Base-by-base conservation (phyloP, 2,329 filamentous ascomycete species). In the Chrysosporium keratinophilum region DNA sequence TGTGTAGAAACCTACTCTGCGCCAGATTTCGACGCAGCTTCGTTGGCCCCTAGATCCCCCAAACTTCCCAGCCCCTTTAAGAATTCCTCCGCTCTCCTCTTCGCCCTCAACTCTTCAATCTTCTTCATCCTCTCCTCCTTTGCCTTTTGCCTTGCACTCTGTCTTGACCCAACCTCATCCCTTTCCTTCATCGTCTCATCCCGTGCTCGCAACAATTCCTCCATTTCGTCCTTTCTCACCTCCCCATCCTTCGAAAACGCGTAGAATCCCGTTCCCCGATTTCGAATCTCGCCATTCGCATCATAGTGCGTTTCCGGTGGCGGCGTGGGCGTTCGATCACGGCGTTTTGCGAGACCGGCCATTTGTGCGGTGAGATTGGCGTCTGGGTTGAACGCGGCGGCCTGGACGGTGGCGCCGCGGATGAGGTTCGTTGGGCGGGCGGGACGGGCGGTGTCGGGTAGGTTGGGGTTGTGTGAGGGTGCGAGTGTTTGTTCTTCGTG, bases 221-320 rank as follows among this genome's bases (percentile, higher is more conserved):
- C 77, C 87, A 97, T 95, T 76, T 97, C 87, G 62, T 71, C 69
- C 64, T 83, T 75, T 46, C 79, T 70, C 59, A 76, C 74, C 59
- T 79, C 82, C 64, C 85, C 83, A 67, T 95, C 85, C 59, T 79
- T 80, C 55, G 84, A 88, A 66, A 98, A 97, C 54, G 85, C 83
- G 73, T 89, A 96, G 71, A 97, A 98, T 0, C 87, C 93, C 0
- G 87, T 87, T 3, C 93, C 93, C 63, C 93, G 91, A 43, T 82
- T 88, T 57, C 93, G 77, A 47, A 95, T 82, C 76, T 98, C 93
- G 57, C 78, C 78, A 57, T 80, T 79, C 1, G 88, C 88, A 67
- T 96, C 86, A 70, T 97, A 98, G 71, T 97, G 91, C 63, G 78
- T 76, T 61, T 84, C 80, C 6, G 83, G 81, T 5, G 89, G 90